A percentile compares a stretch with the other conserved stretches of the same genome.
These are phyloP conservation scores for Blastobotrys elegans DNA, from an alignment of 1,139 yeast genomes.

Conservation along the genomic window DNA sequence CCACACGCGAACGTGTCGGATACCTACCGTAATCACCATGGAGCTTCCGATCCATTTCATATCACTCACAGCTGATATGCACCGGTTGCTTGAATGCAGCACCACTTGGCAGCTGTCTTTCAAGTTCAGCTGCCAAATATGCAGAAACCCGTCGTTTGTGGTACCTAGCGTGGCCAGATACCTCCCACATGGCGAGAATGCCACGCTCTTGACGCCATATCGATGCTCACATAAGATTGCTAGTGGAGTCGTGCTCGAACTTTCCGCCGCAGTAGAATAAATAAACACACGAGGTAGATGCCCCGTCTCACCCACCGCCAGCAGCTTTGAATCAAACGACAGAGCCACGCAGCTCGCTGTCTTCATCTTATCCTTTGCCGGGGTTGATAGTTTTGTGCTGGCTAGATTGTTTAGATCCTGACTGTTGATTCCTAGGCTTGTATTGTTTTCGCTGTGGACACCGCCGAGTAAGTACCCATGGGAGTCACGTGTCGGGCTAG, in stretches of 20 bases:
- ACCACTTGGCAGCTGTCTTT: conserved; percentile 23
- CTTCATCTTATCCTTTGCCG: conserved; percentile 44
- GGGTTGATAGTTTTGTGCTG: neutral
- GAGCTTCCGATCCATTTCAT: conserved; percentile 51
- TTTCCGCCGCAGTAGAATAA: conserved; percentile 48
- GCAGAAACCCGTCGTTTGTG: conserved; percentile 59
- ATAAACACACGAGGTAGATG: conserved; percentile 58
- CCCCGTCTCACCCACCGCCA: conserved; percentile 67
- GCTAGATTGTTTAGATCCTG: conserved; percentile 9
- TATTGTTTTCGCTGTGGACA: neutral
- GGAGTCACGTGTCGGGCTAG: conserved; percentile 11
- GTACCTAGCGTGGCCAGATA: conserved; percentile 56
- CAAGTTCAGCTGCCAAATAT: conserved; percentile 48
- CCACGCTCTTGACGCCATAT: conserved; percentile 52
- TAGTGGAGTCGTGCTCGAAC: conserved; percentile 44
- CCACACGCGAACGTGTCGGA: conserved; percentile 60
- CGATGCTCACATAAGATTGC: conserved; percentile 55
- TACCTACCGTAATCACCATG: conserved; percentile 49
- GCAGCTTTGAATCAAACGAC: conserved; percentile 46
- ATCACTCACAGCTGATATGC: conserved; percentile 53
- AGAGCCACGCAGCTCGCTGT: conserved; percentile 52
- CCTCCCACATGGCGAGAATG: conserved; percentile 56
- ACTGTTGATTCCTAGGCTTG: conserved; percentile 7
- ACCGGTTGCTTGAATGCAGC: conserved; percentile 48
- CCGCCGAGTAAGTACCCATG: conserved; percentile 12